Conservation (phyloP, 805 yeast species). For the Metschnikowia dekortorum region DNA sequence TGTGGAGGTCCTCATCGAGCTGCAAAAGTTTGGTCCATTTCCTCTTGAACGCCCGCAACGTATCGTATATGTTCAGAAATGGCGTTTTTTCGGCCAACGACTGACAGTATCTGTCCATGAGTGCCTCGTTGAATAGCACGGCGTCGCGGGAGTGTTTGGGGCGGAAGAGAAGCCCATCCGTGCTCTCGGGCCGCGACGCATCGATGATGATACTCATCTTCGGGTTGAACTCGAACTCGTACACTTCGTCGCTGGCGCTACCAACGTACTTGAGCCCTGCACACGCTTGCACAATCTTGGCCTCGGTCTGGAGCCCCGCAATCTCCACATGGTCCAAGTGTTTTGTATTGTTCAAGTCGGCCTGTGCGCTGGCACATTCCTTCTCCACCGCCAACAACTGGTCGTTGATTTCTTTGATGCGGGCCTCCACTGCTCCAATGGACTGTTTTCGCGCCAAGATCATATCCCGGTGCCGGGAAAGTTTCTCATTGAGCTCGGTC, state of each 20-base stretch:
- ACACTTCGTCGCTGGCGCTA: constrained; percentile 1
- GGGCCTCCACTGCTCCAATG: constrained; percentile 9
- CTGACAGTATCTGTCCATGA: constrained; percentile 13
- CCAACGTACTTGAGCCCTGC: constrained; percentile 21
- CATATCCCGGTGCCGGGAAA: constrained; percentile 11
- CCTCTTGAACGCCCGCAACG: constrained; percentile 4
- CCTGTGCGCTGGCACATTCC: constrained; percentile 16
- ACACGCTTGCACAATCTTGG: constrained; percentile 23
- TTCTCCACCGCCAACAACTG: constrained; percentile 18
- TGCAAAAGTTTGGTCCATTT: constrained; percentile 12
- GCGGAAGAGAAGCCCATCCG: constrained; percentile 6
- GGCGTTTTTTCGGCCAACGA: constrained; percentile 7
- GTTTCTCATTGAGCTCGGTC: constrained; percentile 13
- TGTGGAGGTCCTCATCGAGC: constrained; percentile 29
- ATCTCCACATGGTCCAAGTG: constrained; percentile 13
- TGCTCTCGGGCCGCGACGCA: constrained; percentile 5
- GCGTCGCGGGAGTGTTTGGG: neutral
- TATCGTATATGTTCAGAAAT: constrained; percentile 13
- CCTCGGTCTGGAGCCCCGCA: constrained; percentile 14
- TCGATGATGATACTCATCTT: constrained; percentile 9
- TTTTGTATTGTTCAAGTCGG: constrained; percentile 7
- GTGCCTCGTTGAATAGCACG: constrained; percentile 16
- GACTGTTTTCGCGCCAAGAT: constrained; percentile 12
- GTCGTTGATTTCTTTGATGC: constrained; percentile 8
- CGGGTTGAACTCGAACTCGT: constrained; percentile 13